Base-by-base conservation (phyloP, 179 eudicot genomes). In the Gypsophila paniculata region DNA sequence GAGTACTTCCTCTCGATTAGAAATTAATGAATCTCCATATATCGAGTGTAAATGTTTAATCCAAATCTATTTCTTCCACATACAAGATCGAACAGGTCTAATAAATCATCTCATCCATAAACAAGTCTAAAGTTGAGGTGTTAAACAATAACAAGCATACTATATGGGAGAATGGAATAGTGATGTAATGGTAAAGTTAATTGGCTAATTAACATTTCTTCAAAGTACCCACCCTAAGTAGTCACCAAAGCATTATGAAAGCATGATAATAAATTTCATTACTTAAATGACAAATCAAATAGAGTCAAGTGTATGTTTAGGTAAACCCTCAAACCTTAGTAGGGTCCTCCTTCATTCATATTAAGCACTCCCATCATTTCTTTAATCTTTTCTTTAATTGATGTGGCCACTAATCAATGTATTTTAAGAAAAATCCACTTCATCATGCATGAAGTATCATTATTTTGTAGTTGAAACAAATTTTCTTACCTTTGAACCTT, bases 341-440 rank as follows among this genome's bases (percentile, higher is more conserved):
- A 51, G 18, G 10, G 0, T 52, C 15, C 69, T 51, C 12, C 7
- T 13, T 60, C 8, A 60, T 60, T 34, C 26, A 64, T 51, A 21
- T 18, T 32, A 21, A 61, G 51, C 34, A 34, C 9, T 6, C 6
- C 51, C 75, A 63, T 60, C 14, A 60, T 60, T 34, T 25, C 36
- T 26, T 60, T 29, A 29, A 29, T 29, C 4, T 60, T 60, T 60
- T 10, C 19, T 12, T n/a, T 26, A 18, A 59, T 39, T 21, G 55
- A 65, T 71, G 61, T 76, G 19, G 70, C 75, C 75, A 71, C 75
- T 71, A 71, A 71, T 70, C 61, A 38, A 76, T 74, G 67, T 70
- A 49, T 18, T 42, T 42, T 6, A 42, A 12, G 18, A 54, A 49
- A 63, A 18, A 38, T 52, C 76, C 72, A 61, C 69, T 68, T 62